Evolutionary conservation across 1,139 yeast species (phyloP), one percentile per base, ranked within the genome.

Genomic region (Protomyces gravidus): DNA sequence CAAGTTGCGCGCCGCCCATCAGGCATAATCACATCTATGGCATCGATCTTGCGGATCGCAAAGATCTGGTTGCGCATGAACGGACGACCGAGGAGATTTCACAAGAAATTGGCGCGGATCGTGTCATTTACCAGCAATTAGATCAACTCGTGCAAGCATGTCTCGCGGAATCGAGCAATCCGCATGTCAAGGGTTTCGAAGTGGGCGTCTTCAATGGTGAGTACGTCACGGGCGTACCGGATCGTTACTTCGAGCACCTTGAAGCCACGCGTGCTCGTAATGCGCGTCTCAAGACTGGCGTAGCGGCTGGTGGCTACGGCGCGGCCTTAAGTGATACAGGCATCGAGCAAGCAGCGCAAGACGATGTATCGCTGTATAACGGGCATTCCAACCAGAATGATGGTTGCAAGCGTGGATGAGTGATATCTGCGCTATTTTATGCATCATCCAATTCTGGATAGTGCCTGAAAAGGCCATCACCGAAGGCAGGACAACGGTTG

Each of bases 141-240:
- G 80, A 85, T 51, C 97, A 92, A 70, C 79, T 92, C 69, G 73
- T 88, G 46, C 87, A 80, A 42, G 89, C 96, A 68, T 90, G 97
- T 73, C 73, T 49, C 21, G 61, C 74, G 65, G 75, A 77, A n/a
- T 80, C 79, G 27, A 69, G 69, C 7, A 70, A 73, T 39, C 68
- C 74, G 17, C 72, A 75, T 49, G 76, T 86, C 63, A 73, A 77
- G 40, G 77, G 80, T 30, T 92, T 89, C 69, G 98, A 92, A 75
- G 92, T 88, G 57, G 98, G 98, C 71, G 98, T 92, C n/a, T 92
- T 92, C 73, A 92, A 95, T 17, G 98, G 98, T 57, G 74, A 83
- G 65, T 92, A 92, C 72, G 83, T 92, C 64, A 92, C 98, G 17
- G 97, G 97, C 59, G 86, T 85, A 50, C 96, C 89, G 71, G 85